Percentiles rank a stretch among this genome's conserved stretches.
Evolutionary conservation across 2,329 filamentous ascomycete genomes (phyloP).

Genomic region (Penicillium psychrosexuale): DNA sequence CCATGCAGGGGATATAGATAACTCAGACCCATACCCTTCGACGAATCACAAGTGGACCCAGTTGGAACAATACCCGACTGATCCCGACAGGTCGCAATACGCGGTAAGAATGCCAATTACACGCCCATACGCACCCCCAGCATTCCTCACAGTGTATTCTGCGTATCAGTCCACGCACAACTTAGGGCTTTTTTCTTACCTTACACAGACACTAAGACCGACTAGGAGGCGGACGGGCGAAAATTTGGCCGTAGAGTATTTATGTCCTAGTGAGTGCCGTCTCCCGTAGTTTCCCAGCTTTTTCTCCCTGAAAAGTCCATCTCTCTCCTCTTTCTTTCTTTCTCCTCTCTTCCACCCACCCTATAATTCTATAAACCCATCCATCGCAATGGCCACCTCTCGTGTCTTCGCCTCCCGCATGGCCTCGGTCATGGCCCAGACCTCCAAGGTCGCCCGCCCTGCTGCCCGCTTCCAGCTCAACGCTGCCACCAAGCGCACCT

Average conservation of each 20-base stretch:
- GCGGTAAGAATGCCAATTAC: conserved; percentile 15
- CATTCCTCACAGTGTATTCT: conserved; percentile 21
- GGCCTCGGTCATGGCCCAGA: conserved; percentile 62
- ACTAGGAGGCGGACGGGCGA: conserved; percentile 35
- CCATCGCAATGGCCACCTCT: conserved; percentile 73
- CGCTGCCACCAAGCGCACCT: conserved; percentile 69
- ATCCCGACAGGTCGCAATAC: conserved; percentile 18
- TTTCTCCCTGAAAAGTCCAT: conserved; percentile 35
- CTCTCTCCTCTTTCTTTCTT: conserved; percentile 24
- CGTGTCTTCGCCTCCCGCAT: conserved; percentile 75
- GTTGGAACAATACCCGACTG: conserved; percentile 11
- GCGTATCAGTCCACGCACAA: conserved; percentile 21
- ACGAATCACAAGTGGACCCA: conserved; percentile 1
- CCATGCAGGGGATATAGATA: conserved; percentile 8
- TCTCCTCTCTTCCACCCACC: conserved; percentile 24
- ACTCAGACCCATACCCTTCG: not conserved
- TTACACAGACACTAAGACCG: conserved; percentile 29
- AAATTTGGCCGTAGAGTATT: conserved; percentile 41
- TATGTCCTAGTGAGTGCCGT: conserved; percentile 31
- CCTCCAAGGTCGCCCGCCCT: conserved; percentile 77
- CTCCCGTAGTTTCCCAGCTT: conserved; percentile 36
- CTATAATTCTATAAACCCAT: conserved; percentile 29
- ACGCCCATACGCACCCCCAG: conserved; percentile 7
- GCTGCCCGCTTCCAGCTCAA: conserved; percentile 63
- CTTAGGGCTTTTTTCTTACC: conserved; percentile 30